Percentiles rank a stretch among this genome's conserved stretches.
phyloP scores from a whole-genome alignment of 306 rosid species.

The Hippophae tibetana region DNA sequence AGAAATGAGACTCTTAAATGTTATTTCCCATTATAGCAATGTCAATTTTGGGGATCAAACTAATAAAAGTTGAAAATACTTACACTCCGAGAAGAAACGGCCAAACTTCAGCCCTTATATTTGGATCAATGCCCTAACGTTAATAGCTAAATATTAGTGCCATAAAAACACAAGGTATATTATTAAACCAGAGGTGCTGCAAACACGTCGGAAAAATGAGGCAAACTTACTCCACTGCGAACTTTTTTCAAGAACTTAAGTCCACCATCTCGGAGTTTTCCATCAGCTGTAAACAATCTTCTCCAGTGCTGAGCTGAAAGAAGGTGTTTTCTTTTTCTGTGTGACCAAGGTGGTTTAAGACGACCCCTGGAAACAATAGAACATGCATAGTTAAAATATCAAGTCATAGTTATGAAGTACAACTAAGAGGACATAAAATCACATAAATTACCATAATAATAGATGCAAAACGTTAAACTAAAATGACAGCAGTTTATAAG shows the following conservation, averaged over 20 bases:
- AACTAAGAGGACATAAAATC: conserved; percentile 3
- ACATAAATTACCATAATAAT: conserved; percentile 8
- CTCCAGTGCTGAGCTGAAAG: conserved; percentile 80
- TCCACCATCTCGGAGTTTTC: conserved; percentile 82
- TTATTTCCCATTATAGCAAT: too few relatives aligned
- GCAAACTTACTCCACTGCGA: conserved; percentile 89
- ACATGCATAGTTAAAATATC: not conserved
- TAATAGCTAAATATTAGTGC: conserved; percentile 17
- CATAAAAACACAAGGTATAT: conserved; percentile 9
- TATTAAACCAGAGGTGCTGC: not conserved
- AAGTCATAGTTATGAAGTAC: not conserved
- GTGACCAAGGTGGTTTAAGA: conserved; percentile 99
- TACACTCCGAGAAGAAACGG: conserved; percentile 99
- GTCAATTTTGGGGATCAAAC: too few relatives aligned
- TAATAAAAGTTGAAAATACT: conserved; percentile 28
- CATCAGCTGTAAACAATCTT: conserved; percentile 64
- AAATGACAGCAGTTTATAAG: too few relatives aligned
- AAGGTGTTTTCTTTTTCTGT: conserved; percentile 76
- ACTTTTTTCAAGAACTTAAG: conserved; percentile 82
- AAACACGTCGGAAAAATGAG: conserved; percentile 6
- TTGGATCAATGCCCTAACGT: conserved; percentile 85
- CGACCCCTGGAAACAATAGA: conserved; percentile 54
- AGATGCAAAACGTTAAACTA: too few relatives aligned
- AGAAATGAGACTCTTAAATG: too few relatives aligned
- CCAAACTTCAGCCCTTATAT: conserved; percentile 93